These are phyloP conservation scores for Pyrenopolyporus hunteri DNA, from an alignment of 495 filamentous ascomycete genomes.

Conservation along the genomic window DNA sequence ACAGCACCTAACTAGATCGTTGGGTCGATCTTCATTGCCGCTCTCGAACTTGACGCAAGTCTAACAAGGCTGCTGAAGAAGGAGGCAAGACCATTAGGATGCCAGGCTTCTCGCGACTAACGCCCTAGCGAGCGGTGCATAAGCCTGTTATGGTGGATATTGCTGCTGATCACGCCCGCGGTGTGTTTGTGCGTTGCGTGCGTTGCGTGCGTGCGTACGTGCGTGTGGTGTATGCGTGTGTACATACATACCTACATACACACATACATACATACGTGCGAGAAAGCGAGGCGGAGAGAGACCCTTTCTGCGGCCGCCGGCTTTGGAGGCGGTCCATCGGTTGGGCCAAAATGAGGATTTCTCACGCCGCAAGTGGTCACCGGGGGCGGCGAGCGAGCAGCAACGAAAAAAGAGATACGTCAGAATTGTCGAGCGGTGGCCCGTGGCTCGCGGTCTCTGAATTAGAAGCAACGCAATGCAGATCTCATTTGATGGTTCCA, in stretches of 20 bases:
- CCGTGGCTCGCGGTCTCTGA: constrained; percentile 28
- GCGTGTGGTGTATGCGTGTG: not conserved
- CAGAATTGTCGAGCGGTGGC: constrained; percentile 27
- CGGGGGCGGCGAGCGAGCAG: too few species aligned
- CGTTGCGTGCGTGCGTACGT: not conserved
- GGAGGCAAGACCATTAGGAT: not conserved
- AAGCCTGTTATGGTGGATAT: not conserved
- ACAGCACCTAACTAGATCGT: constrained; percentile 29
- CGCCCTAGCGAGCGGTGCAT: not conserved
- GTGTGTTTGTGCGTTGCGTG: not conserved
- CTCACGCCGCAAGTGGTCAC: constrained; percentile 19
- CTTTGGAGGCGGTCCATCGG: constrained; percentile 14
- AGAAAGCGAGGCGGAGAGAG: not conserved
- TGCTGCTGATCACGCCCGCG: not conserved
- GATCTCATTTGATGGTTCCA: constrained; percentile 17
- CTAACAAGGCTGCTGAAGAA: constrained; percentile 28
- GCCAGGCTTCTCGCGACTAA: constrained; percentile 6
- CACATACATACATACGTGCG: too few species aligned
- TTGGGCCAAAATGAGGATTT: constrained; percentile 32
- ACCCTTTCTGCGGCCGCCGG: constrained; percentile 26
- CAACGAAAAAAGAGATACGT: constrained; percentile 36
- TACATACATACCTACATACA: too few species aligned
- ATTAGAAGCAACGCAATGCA: constrained; percentile 22
- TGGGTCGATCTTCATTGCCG: constrained; percentile 38
- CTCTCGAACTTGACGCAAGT: constrained; percentile 27